Evolutionary conservation across 2,329 filamentous ascomycete genomes (phyloP).

Genomic region (Colletotrichum trifolii): DNA sequence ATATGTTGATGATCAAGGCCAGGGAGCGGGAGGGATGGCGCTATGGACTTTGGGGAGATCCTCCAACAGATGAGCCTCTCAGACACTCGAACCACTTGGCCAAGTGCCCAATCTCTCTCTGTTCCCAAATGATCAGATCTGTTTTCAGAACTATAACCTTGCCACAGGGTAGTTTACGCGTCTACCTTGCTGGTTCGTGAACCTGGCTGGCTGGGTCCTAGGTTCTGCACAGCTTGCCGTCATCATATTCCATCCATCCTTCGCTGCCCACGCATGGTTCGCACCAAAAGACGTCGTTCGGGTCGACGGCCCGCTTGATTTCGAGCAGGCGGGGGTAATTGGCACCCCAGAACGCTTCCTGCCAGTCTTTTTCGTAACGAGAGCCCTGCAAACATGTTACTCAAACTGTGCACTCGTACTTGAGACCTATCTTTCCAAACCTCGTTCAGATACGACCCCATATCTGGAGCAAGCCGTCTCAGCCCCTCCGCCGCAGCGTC

Average conservation of each 20-base stretch:
- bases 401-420: too few species aligned
- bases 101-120: not conserved
- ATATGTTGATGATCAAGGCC: not conserved
- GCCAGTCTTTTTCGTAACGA: conserved; percentile 32
- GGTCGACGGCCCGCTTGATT: conserved; percentile 34
- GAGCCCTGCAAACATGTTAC: conserved; percentile 3
- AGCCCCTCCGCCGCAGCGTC: conserved; percentile 47
- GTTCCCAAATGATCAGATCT: not conserved
- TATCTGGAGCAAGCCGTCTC: conserved; percentile 36
- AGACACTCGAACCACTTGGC: conserved; percentile 1
- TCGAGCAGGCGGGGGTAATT: conserved; percentile 27
- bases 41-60: not conserved
- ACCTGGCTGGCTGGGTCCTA: not conserved
- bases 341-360: conserved; percentile 33
- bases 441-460: conserved; percentile 36
- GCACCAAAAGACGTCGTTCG: conserved; percentile 32
- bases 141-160: not conserved
- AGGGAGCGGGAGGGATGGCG: not conserved
- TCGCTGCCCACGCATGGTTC: conserved; percentile 29
- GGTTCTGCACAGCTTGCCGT: conserved; percentile 21
- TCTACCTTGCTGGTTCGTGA: not conserved
- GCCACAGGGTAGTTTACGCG: not conserved
- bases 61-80: not conserved
- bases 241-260: conserved; percentile 12
- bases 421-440: conserved; percentile 27